phyloP scores from a whole-genome alignment of 164 flowering plant genomes.

The Kingdonia uniflora region DNA sequence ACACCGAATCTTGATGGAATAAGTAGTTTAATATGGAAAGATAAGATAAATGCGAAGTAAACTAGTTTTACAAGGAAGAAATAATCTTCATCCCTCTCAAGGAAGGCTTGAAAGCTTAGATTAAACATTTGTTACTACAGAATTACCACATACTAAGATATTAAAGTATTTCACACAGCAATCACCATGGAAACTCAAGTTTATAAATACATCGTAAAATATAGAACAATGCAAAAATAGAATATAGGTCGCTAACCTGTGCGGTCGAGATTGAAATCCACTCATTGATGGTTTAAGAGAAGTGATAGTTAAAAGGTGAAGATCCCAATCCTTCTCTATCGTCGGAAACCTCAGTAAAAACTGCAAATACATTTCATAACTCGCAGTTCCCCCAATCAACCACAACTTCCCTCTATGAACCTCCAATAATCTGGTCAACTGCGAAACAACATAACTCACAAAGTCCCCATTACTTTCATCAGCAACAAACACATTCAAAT shows the following conservation, averaged over 20 bases:
- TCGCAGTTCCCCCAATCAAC: constrained; percentile 54
- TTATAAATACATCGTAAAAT: too few species aligned
- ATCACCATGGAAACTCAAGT: too few species aligned
- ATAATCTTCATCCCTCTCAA: too few species aligned
- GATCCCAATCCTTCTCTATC: constrained; percentile 77
- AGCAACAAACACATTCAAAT: constrained; percentile 39
- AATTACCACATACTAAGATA: too few species aligned
- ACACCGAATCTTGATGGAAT: too few species aligned
- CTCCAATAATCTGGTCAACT: constrained; percentile 39
- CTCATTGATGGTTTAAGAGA: constrained; percentile 33
- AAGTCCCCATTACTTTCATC: constrained; percentile 17
- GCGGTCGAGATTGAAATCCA: constrained; percentile 5
- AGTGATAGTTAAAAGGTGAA: constrained; percentile 68
- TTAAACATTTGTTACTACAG: too few species aligned
- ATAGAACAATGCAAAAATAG: background rate
- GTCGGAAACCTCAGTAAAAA: constrained; percentile 51
- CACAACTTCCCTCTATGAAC: constrained; percentile 40
- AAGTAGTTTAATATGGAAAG: too few species aligned
- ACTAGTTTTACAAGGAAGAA: too few species aligned
- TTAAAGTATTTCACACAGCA: too few species aligned
- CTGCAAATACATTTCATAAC: constrained; percentile 56
- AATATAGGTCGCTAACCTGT: background rate
- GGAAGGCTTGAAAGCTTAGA: too few species aligned
- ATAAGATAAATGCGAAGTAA: too few species aligned
- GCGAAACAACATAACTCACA: constrained; percentile 25